These are phyloP conservation scores for Saturnispora saitoi DNA, from an alignment of 805 yeast genomes.

Conservation along the genomic window DNA sequence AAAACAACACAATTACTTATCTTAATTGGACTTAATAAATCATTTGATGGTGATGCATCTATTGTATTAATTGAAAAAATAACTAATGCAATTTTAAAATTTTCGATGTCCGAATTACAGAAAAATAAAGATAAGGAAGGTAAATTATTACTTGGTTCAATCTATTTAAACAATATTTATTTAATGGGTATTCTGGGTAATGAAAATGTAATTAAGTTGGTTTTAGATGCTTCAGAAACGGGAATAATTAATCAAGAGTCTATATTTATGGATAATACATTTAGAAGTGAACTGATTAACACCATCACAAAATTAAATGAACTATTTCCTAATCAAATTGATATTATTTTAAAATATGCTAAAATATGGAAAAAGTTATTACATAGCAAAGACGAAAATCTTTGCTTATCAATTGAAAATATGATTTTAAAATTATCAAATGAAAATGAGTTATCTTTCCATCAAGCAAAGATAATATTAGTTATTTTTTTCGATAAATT, in stretches of 20 bases:
- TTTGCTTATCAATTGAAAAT: not conserved
- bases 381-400: slow-evolving; percentile 8
- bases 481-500: slow-evolving; percentile 6
- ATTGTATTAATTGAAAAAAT: not conserved
- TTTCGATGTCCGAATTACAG: not conserved
- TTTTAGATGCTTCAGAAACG: not conserved
- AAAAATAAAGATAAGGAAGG: not conserved
- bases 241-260: not conserved
- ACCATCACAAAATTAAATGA: not conserved
- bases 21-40: not conserved
- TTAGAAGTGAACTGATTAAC: not conserved
- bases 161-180: not conserved
- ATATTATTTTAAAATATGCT: slow-evolving; percentile 2
- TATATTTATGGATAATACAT: slow-evolving; percentile 2
- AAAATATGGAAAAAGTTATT: slow-evolving; percentile 9
- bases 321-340: not conserved
- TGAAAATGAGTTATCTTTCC: not conserved
- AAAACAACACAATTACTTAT: not conserved
- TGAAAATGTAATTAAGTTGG: not conserved
- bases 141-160: slow-evolving; percentile 1
- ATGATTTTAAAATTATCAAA: not conserved
- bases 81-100: not conserved
- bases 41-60: not conserved
- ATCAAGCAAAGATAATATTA: slow-evolving; percentile 3
- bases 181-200: not conserved